Evolutionary conservation across 257 asterid species (phyloP), one percentile per base, ranked within the genome.

Genomic region (Nicotiana paniculata): DNA sequence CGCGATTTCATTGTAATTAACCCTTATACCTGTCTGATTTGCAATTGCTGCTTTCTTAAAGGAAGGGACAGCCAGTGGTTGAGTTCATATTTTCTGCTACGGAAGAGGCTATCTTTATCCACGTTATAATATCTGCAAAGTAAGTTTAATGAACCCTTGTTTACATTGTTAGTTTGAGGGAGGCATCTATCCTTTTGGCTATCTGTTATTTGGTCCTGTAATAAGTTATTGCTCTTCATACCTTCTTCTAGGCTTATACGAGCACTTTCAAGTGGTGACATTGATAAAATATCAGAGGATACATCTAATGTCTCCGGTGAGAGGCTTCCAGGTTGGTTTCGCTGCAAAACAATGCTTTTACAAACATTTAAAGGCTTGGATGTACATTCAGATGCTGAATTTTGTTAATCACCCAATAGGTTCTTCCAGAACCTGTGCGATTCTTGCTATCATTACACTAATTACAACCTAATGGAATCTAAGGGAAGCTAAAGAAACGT

Each of bases 31-130:
- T 84, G 55, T 30, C 51, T 82, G 74, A 81, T 75, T 85, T 15
- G 24, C 80, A 67, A 10, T 85, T 85, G 87, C 81, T 87, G 85
- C 83, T 78, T 70, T 91, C 43, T 81, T 57, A 91, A 85, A 96
- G 99, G 97, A 93, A 89, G 88, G 98, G 97, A 62, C 98, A 96
- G 84, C 99, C 97, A 80, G 97, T 96, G 89, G 89, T 90, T 48
- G 99, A 96, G 90, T 94, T 94, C 88, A 86, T 96, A 85, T 96
- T 96, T 91, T 91, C 96, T 61, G 97, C 97, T 55, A 90, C 98
- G 0, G 98, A 96, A 86, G 99, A 96, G 86, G 90, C 99, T 74
- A 90, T 96, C 83, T 96, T 93, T 66, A 98, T 92, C 84, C 99
- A 96, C 82, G 98, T 91, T 82, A 89, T 94, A 77, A 88, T 96